phyloP scores from a whole-genome alignment of 257 asterid species.

The Ophiorrhiza pumila region DNA sequence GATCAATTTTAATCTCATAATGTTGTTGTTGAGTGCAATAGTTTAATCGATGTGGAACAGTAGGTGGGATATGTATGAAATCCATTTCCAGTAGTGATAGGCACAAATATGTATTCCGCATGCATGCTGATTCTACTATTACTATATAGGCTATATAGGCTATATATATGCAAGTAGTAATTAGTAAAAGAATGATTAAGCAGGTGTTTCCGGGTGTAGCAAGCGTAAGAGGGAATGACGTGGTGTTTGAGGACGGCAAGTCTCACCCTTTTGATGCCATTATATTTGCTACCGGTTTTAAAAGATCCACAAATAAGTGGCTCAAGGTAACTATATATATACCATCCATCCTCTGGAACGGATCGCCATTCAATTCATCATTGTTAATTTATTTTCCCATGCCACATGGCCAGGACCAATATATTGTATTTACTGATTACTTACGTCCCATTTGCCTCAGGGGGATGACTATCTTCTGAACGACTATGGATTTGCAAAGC shows the following conservation, averaged over 20 bases:
- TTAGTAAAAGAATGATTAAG: neutral
- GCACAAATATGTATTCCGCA: constrained; percentile 20
- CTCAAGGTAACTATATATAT: constrained; percentile 74
- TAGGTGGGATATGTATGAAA: constrained; percentile 1
- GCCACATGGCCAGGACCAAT: neutral
- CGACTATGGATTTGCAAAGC: constrained; percentile 60
- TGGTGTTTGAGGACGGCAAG: constrained; percentile 46
- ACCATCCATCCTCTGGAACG: neutral
- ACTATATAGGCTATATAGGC: too few relatives aligned
- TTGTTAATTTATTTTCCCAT: too few relatives aligned
- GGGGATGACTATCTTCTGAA: constrained; percentile 47
- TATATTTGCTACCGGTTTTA: constrained; percentile 75
- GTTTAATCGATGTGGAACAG: too few relatives aligned
- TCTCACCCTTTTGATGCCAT: constrained; percentile 47
- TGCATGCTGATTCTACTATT: neutral
- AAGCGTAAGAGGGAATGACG: constrained; percentile 35
- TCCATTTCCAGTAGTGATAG: neutral
- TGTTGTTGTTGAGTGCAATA: too few relatives aligned
- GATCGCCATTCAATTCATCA: neutral
- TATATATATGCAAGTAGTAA: too few relatives aligned
- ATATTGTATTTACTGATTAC: neutral
- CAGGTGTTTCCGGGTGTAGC: constrained; percentile 57
- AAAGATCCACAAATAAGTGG: constrained; percentile 64
- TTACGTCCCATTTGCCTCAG: constrained; percentile 16
- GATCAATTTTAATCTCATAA: too few relatives aligned